Evolutionary conservation across 202 grass and related monocot genomes (phyloP).

Genomic region (Carex arenaria): DNA sequence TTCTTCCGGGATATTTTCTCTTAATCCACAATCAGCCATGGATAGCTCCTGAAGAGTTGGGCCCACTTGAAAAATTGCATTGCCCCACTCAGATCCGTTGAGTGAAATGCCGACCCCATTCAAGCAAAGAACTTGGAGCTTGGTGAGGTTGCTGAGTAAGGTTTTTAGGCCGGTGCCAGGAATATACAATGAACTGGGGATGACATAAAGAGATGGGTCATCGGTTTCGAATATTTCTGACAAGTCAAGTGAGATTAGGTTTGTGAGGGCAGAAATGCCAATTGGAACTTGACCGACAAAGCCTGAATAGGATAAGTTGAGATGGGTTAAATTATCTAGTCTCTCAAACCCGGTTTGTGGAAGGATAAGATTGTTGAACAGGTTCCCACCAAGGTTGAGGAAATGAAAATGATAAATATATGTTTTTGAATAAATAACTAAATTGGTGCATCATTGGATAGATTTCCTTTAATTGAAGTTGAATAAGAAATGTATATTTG

Average conservation of each 20-base stretch:
- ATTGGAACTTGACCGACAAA: no score
- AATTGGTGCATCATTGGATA: no score
- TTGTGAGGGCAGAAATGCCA: background rate
- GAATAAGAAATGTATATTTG: no score
- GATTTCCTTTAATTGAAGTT: no score
- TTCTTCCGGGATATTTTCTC: no score
- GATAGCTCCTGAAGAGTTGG: no score
- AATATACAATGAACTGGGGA: background rate
- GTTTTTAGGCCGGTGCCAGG: background rate
- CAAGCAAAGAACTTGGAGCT: constrained; percentile 24
- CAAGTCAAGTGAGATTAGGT: constrained; percentile 21
- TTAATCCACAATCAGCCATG: no score
- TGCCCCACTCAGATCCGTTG: background rate
- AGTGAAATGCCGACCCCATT: background rate
- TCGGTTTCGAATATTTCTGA: background rate
- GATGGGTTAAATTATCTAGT: no score
- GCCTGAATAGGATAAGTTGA: no score
- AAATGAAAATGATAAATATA: no score
- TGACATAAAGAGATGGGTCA: background rate
- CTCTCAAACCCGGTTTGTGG: no score
- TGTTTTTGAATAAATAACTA: no score
- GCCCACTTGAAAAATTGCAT: background rate
- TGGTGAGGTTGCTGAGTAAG: constrained; percentile 24
- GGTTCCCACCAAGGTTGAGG: constrained; percentile 19
- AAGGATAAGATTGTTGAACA: background rate